Percentiles rank a stretch among this genome's conserved stretches.
Conservation (phyloP, 1,284 basidiomycete genomes). For the Naganishia sp. region DNA sequence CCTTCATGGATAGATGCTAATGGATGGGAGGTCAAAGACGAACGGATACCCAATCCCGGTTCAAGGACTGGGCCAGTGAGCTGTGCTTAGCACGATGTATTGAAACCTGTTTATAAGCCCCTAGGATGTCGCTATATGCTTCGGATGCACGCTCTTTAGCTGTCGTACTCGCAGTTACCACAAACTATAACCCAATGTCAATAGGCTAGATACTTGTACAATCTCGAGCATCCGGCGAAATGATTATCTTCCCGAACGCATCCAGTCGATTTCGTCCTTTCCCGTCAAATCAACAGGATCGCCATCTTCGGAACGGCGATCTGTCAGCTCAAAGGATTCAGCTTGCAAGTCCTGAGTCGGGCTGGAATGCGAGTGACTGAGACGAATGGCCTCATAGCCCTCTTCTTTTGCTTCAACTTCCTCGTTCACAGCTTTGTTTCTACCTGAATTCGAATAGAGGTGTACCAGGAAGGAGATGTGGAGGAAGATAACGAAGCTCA, state of each 20-base stretch:
- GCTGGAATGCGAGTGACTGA: slow-evolving; percentile 3
- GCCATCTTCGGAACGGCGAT: slow-evolving; percentile 38
- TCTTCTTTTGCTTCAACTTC: slow-evolving; percentile 24
- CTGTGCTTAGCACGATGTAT: not conserved
- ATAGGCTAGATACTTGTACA: not conserved
- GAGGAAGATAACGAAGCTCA: slow-evolving; percentile 74
- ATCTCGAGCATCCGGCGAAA: not conserved
- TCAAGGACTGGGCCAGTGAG: not conserved
- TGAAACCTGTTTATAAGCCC: not conserved
- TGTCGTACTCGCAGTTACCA: not conserved
- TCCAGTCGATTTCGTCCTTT: slow-evolving; percentile 21
- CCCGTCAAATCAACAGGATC: slow-evolving; percentile 20
- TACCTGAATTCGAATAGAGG: slow-evolving; percentile 64
- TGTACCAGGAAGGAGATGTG: slow-evolving; percentile 65
- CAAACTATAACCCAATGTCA: not conserved
- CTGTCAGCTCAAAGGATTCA: slow-evolving; percentile 49
- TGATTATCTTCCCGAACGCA: slow-evolving; percentile 2
- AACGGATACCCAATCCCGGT: slow-evolving; percentile 46
- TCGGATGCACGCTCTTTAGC: not conserved
- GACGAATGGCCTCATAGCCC: slow-evolving; percentile 20
- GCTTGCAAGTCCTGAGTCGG: slow-evolving; percentile 40
- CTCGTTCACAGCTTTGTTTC: slow-evolving; percentile 51
- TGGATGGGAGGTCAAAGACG: slow-evolving; percentile 42
- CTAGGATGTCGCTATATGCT: not conserved
- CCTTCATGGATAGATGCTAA: slow-evolving; percentile 52